Evolutionary conservation across 2,329 filamentous ascomycete genomes (phyloP).

Genomic region (Ascochyta pisi): DNA sequence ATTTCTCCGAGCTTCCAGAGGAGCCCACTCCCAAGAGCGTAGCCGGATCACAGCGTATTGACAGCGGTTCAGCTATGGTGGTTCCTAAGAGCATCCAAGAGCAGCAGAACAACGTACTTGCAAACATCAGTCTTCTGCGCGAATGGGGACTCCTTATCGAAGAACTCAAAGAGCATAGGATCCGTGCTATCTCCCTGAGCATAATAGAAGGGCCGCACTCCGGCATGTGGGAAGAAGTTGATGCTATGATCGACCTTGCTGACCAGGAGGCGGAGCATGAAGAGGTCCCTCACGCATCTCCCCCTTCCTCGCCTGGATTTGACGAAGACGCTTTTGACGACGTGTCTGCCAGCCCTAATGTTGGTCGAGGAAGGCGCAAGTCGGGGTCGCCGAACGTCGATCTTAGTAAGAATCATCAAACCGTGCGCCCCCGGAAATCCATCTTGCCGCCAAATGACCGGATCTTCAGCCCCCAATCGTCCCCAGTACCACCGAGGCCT

Average conservation of each 20-base stretch:
- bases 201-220: conserved; percentile 67
- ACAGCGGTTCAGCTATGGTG: conserved; percentile 64
- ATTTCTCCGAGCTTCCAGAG: conserved; percentile 68
- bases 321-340: conserved; percentile 67
- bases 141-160: conserved; percentile 84
- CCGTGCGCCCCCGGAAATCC: conserved; percentile 37
- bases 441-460: conserved; percentile 46
- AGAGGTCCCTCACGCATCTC: conserved; percentile 58
- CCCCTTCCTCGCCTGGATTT: conserved; percentile 63
- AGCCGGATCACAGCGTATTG: conserved; percentile 49
- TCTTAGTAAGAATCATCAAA: conserved; percentile 31
- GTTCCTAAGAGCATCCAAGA: conserved; percentile 82
- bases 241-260: conserved; percentile 86
- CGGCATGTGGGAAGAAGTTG: conserved; percentile 77
- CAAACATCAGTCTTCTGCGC: conserved; percentile 82
- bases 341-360: conserved; percentile 49
- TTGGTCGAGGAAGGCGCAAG: conserved; percentile 36
- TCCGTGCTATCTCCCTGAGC: conserved; percentile 71
- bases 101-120: conserved; percentile 80
- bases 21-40: conserved; percentile 38
- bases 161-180: conserved; percentile 78
- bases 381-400: conserved; percentile 41
- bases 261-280: conserved; percentile 70
- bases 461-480: conserved; percentile 47
- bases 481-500: conserved; percentile 36